Evolutionary conservation across 106 monocot species (phyloP), one percentile per base, ranked within the genome.

Genomic region (Ottelia alismoides): DNA sequence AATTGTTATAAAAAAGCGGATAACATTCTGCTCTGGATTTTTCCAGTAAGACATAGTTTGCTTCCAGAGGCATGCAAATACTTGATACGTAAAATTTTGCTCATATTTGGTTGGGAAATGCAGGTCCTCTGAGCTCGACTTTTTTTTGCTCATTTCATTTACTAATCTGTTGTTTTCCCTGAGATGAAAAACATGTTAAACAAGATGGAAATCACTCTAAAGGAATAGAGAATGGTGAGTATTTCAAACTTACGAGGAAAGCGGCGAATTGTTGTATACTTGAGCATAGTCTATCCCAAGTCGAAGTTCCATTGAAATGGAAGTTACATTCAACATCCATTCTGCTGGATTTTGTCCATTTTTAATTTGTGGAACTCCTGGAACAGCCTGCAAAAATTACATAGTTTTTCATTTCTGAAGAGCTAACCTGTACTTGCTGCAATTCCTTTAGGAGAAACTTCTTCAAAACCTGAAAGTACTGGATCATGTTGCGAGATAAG

Each of bases 271-370:
- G 22, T 18, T 9, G 19, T 60, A 60, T n/a, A 60, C 48, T 7
- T 60, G 28, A 28, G 70, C 78, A 70, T 74, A 83, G 49, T 83
- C 71, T 59, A 68, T 27, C 30, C 58, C 66, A 63, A 78, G 74
- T 49, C 31, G 70, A 25, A 66, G 51, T 71, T 78, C 82, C 50
- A 53, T 64, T 53, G 74, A 69, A 58, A 43, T 57, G 31, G 82
- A 70, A 30, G 58, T 83, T 25, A 83, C 59, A 65, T 83, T 78
- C 32, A 78, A 58, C 82, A 83, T 83, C 82, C 82, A 78, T 26
- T 73, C 74, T 71, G 78, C 82, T 26, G 82, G 82, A 67, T 78
- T 83, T 47, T 83, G 70, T 48, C 68, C 74, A 51, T 68, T 27
- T 23, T 27, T 27, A 28, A 83, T 78, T 49, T 43, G 52, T 63